A percentile compares a stretch with the other conserved stretches of the same genome.
Conservation (phyloP, 164 flowering plant genomes). For the Stephania cephalantha region DNA sequence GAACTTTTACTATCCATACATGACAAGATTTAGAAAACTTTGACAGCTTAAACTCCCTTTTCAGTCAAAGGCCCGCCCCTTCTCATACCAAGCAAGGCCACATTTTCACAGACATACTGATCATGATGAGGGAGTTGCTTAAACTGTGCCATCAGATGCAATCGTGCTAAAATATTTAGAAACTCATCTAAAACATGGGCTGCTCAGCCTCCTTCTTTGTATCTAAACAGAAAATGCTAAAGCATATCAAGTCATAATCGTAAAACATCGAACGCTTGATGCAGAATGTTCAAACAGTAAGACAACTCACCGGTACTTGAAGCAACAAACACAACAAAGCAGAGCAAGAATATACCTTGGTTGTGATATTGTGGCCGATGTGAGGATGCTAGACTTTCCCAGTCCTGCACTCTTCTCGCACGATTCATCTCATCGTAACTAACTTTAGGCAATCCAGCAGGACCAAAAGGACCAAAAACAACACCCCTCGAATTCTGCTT, state of each 20-base stretch:
- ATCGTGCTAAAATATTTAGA: neutral
- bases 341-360: slow-evolving; percentile 49
- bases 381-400: slow-evolving; percentile 56
- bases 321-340: neutral
- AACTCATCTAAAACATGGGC: neutral
- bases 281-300: neutral
- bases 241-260: neutral
- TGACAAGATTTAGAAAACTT: neutral
- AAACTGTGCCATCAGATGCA: neutral
- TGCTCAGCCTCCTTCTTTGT: neutral
- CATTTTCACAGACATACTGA: neutral
- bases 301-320: neutral
- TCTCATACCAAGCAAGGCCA: neutral
- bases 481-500: slow-evolving; percentile 32
- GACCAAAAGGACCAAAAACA: slow-evolving; percentile 86
- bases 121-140: neutral
- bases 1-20: neutral
- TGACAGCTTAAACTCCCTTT: neutral
- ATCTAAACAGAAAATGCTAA: neutral
- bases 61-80: neutral
- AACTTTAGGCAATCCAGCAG: slow-evolving; percentile 31
- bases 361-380: slow-evolving; percentile 79
- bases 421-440: slow-evolving; percentile 20
- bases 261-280: too few species aligned
- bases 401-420: slow-evolving; percentile 36